Base-by-base conservation (phyloP, 2,329 filamentous ascomycete genomes). In the Claviceps sp. region DNA sequence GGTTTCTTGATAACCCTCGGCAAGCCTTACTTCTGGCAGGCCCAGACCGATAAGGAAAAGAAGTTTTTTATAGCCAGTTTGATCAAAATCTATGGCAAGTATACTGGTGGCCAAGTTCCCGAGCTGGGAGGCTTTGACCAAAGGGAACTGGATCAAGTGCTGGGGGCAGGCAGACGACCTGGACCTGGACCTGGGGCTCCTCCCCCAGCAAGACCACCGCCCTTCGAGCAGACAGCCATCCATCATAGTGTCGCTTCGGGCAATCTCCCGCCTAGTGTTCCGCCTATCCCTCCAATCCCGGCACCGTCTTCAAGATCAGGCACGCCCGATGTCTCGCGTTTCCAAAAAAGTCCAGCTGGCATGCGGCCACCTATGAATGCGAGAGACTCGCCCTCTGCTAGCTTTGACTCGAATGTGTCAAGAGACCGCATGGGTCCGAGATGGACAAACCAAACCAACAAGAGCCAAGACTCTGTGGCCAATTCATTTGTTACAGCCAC, bases 1-100 rank as follows among this genome's bases (percentile, higher is more conserved):
- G 93, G 93, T 16, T 97, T 98, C 63, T 74, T 85, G 26, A 88
- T 97, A 49, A 93, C 84, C 1, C 79, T 98, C 30, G 85, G 86
- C 26, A 98, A 98, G 67, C 87, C 89, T 0, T 98, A 98, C 69
- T 98, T 93, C 67, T 98, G 93, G 93, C 82, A 95, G 67, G 89
- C 93, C 37, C 84, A 89, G 57, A 93, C 88, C 1, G 79, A 87
- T 50, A 96, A 96, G 71, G 93, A 98, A 70, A 97, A 96, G 74
- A 91, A 95, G 65, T 97, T 97, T 70, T 98, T 98, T 68, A 93
- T 98, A 62, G 89, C 87, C 37, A 96, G 90, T 67, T 71, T 97
- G 59, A 82, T 97, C 63, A 98, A 97, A 69, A 96, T 98, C 58
- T 98, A 87, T 66, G 84, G 84, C 61, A 98, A 97, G 69, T 98